phyloP scores from a whole-genome alignment of 768 basidiomycete species.

The Hebeloma cylindrosporum region DNA sequence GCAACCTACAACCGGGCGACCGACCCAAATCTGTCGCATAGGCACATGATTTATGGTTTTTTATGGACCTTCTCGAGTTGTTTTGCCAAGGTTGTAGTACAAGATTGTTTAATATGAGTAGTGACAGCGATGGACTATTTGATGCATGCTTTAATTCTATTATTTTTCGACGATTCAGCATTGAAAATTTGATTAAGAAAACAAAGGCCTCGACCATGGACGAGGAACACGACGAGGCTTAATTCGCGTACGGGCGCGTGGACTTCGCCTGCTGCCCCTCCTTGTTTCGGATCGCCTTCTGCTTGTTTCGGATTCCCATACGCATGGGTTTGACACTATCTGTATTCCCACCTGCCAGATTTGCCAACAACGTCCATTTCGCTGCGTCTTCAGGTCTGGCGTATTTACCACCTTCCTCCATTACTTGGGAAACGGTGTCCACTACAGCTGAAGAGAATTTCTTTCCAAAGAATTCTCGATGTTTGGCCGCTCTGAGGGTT shows the following conservation, averaged over 20 bases:
- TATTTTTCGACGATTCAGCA: constrained; percentile 4
- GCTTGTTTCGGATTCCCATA: too few relatives aligned
- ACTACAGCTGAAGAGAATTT: constrained; percentile 50
- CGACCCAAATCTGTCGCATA: constrained; percentile 47
- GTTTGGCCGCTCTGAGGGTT: constrained; percentile 34
- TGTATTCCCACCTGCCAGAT: constrained; percentile 25
- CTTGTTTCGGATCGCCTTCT: too few relatives aligned
- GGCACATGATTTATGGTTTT: constrained; percentile 8
- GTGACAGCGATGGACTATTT: constrained; percentile 16
- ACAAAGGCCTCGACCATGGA: too few relatives aligned
- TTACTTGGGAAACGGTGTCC: constrained; percentile 39
- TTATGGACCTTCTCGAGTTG: constrained; percentile 15
- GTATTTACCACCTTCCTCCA: constrained; percentile 21
- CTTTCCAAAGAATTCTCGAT: constrained; percentile 39
- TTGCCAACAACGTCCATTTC: constrained; percentile 30
- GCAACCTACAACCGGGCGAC: constrained; percentile 31
- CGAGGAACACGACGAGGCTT: too few relatives aligned
- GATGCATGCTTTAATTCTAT: constrained; percentile 17
- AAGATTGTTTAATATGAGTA: constrained; percentile 15
- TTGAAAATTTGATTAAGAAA: constrained; percentile 1
- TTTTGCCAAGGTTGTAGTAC: constrained; percentile 15
- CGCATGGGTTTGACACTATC: too few relatives aligned
- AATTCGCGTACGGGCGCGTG: too few relatives aligned
- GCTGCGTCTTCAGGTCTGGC: constrained; percentile 24
- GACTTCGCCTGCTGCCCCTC: too few relatives aligned